Evolutionary conservation across 345 rosid species (phyloP), one percentile per base, ranked within the genome.

Genomic region (Eucalyptus curtisii): DNA sequence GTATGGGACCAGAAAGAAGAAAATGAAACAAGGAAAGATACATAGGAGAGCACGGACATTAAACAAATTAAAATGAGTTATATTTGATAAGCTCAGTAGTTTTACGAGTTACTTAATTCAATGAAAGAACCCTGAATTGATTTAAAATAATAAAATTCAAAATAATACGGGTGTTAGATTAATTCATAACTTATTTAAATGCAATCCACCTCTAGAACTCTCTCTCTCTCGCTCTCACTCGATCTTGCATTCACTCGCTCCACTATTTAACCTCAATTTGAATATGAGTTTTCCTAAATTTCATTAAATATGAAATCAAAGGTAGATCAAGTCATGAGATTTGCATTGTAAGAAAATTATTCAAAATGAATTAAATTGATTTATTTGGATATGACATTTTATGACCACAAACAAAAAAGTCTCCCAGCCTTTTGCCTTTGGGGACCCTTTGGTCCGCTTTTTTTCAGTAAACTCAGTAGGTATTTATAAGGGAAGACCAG

Each of bases 191-290:
- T 52, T 25, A 57, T 14, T 57, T 57, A 25, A 27, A 25, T 0
- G 0, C 3, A 25, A 57, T 1, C 7, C 0, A 11, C 2, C 14
- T 57, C 3, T 57, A 57, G 0, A 25, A 25, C 14, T 10, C 64
- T 10, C 4, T 55, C 13, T 55, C 12, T 10, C 3, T 50, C 2
- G 0, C 3, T 1, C n/a, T 57, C n/a, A 25, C 64, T 57, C 0
- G 3, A 57, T 57, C 14, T 0, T 2, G 0, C 1, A 11, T 57
- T 57, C 0, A 0, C 2, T 57, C 0, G 3, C 2, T 57, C 14
- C 1, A 0, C 5, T 52, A 20, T 20, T 7, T 52, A 52, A 57
- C 14, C 1, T 57, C 9, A 57, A 25, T 57, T 57, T 10, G n/a
- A 7, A 25, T 57, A 57, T 25, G 14, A 25, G 14, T 0, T 0